These are phyloP conservation scores for Porodaedalea pini DNA, from an alignment of 1,284 basidiomycete genomes.

Conservation along the genomic window DNA sequence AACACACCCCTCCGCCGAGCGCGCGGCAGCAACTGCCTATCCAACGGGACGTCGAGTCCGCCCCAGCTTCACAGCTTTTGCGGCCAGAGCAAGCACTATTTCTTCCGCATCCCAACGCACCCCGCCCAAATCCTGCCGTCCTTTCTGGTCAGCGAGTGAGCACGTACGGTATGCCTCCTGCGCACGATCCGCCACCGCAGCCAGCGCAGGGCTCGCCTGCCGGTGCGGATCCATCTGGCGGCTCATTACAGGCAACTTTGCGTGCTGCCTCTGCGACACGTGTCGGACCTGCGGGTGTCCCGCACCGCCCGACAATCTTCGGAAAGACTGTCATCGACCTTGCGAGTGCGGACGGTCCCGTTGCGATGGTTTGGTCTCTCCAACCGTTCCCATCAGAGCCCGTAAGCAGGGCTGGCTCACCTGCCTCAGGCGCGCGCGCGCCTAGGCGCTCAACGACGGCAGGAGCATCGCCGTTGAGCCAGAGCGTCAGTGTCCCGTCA, in stretches of 20 bases:
- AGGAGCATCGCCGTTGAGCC: constrained; percentile 10
- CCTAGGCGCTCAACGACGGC: constrained; percentile 13
- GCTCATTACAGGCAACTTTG: constrained; percentile 26
- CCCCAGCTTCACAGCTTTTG: constrained; percentile 17
- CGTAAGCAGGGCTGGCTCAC: background rate
- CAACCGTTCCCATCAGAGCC: constrained; percentile 40
- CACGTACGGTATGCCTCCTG: constrained; percentile 21
- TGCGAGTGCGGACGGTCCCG: constrained; percentile 49
- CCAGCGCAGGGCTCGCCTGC: constrained; percentile 25
- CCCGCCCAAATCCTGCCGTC: constrained; percentile 45
- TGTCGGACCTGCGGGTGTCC: constrained; percentile 26
- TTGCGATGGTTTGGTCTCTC: constrained; percentile 60
- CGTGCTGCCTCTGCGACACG: constrained; percentile 27
- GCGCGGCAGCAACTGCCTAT: background rate
- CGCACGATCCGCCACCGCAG: constrained; percentile 9
- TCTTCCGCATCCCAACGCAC: constrained; percentile 71
- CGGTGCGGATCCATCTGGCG: constrained; percentile 25
- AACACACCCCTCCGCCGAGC: constrained; percentile 12
- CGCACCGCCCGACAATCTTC: constrained; percentile 53
- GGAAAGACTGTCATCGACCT: constrained; percentile 57
- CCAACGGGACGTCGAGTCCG: constrained; percentile 13
- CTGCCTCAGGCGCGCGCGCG: constrained; percentile 4
- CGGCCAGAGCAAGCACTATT: constrained; percentile 39
- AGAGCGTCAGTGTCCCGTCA: constrained; percentile 6
- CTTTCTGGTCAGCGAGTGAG: constrained; percentile 34